Base-by-base conservation (phyloP, 2,329 filamentous ascomycete species). In the Rutstroemia sp. region DNA sequence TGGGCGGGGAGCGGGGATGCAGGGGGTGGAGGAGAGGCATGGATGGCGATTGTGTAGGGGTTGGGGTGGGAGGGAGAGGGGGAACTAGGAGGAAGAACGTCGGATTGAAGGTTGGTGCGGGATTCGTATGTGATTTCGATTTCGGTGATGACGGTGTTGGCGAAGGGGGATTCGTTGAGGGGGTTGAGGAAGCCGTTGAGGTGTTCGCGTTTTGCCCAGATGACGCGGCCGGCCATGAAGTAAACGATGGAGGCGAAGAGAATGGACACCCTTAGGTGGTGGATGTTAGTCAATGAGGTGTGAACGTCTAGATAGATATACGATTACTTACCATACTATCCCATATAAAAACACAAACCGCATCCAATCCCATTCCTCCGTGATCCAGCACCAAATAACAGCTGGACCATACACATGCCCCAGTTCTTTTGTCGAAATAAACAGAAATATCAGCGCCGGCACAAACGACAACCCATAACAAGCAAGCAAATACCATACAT, bases 331-430 rank as follows among this genome's bases (percentile, higher is more conserved):
- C 84, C 84, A 87, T 51, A 86, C 77, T 4, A 84, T 84, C 0
- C 75, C 84, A 64, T 92, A 92, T 67, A 91, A 90, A 36, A 83
- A 79, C 2, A 81, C 80, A 57, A 92, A 82, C 21, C 88, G 84
- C 70, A 88, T 81, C 58, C 83, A 79, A 55, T 88, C 84, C 79
- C 84, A 89, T 5, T 79, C 71, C 4, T 73, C 67, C 4, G 77
- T 74, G 17, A 92, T 76, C 88, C 88, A 92, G 68, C 88, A 92
- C 88, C 88, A 92, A 25, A 92, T 69, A n/a, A 74, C 70, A 12
- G 60, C 60, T 4, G 69, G 72, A n/a, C 73, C 73, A 39, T 69
- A 69, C 8, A 67, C 64, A 48, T 66, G 58, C 5, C 60, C 60
- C 5, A 34, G 21, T 2, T 27, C 39, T 34, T 47, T 21, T 16